Percentiles rank a stretch among this genome's conserved stretches.
These are phyloP conservation scores for Paraphaeosphaeria sporulosa DNA, from an alignment of 2,329 filamentous ascomycete species.

Conservation along the genomic window DNA sequence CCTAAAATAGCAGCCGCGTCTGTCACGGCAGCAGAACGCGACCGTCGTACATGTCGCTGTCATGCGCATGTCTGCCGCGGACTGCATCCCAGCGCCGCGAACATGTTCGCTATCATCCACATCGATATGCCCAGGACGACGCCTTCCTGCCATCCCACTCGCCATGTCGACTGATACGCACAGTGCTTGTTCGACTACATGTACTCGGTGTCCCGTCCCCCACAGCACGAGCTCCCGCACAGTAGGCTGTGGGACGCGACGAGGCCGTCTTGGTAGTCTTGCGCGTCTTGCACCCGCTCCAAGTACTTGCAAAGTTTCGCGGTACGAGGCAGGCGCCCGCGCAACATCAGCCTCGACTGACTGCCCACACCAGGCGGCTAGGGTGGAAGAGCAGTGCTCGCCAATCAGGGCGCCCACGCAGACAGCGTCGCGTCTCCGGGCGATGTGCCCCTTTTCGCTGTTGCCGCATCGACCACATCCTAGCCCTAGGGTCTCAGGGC, in stretches of 20 bases:
- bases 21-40: background rate
- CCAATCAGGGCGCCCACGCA: slow-evolving; percentile 36
- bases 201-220: background rate
- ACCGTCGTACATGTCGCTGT: background rate
- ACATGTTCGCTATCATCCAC: background rate
- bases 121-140: background rate
- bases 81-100: no score
- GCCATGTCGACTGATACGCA: no score
- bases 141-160: background rate
- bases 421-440: slow-evolving; percentile 2
- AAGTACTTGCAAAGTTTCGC: background rate
- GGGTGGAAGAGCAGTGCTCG: slow-evolving; percentile 11
- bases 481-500: slow-evolving; percentile 2
- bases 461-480: slow-evolving; percentile 19
- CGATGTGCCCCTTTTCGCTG: slow-evolving; percentile 34
- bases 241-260: background rate
- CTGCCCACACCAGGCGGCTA: slow-evolving; percentile 5
- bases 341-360: background rate
- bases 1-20: slow-evolving; percentile 9
- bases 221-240: background rate
- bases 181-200: background rate
- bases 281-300: background rate
- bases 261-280: background rate
- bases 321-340: background rate
- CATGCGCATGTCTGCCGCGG: no score